A percentile compares a stretch with the other conserved stretches of the same genome.
These are phyloP conservation scores for Elsinoe ampelina DNA, from an alignment of 2,329 filamentous ascomycete species.

Conservation along the genomic window DNA sequence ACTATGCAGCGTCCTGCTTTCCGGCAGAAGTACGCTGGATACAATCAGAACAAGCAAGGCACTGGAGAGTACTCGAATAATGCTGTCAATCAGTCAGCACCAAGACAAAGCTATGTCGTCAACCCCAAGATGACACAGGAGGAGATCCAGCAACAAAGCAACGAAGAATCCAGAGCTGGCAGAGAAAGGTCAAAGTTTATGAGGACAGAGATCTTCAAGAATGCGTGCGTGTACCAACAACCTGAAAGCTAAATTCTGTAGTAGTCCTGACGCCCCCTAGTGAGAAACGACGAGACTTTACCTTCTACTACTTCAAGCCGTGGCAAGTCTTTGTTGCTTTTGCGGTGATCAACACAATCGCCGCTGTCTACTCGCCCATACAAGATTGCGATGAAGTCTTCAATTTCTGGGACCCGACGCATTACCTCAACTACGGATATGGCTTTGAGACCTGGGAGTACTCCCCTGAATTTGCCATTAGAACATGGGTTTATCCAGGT, in stretches of 20 bases:
- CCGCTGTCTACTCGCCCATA: conserved; percentile 78
- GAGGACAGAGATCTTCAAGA: conserved; percentile 6
- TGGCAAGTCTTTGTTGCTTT: conserved; percentile 36
- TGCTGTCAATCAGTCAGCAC: neutral
- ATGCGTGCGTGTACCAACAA: neutral
- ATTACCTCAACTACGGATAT: conserved; percentile 87
- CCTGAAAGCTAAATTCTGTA: neutral
- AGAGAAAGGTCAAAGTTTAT: conserved; percentile 8
- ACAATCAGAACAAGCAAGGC: neutral
- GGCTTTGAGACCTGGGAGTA: conserved; percentile 98
- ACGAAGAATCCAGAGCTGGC: conserved; percentile 8
- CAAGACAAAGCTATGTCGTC: neutral
- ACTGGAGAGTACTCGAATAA: neutral
- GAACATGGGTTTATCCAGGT: conserved; percentile 84
- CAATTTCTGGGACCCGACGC: conserved; percentile 97
- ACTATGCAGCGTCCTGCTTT: conserved; percentile 5
- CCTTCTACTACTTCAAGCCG: conserved; percentile 8
- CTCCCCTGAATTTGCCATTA: conserved; percentile 85
- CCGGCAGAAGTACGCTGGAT: neutral
- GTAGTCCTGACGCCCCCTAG: neutral
- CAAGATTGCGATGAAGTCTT: conserved; percentile 98
- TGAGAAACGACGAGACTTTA: conserved; percentile 8
- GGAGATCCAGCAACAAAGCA: conserved; percentile 8
- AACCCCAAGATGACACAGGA: conserved; percentile 1
- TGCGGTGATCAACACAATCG: conserved; percentile 60